These are phyloP conservation scores for Colletotrichum lupini DNA, from an alignment of 2,329 filamentous ascomycete genomes.

Conservation along the genomic window DNA sequence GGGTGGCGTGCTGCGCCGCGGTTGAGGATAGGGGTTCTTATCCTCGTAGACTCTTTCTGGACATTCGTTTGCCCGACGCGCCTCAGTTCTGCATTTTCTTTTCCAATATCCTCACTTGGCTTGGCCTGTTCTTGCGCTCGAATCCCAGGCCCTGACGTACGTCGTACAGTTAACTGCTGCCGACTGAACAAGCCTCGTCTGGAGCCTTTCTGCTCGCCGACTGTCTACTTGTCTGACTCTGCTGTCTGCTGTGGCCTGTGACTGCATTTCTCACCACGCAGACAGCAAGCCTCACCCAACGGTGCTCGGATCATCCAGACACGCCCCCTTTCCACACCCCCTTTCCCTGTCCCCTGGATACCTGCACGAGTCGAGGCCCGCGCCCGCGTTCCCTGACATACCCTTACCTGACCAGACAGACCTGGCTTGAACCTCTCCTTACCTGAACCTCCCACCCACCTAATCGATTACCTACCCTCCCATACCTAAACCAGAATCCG, in stretches of 20 bases:
- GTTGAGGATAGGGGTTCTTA: constrained; percentile 16
- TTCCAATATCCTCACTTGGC: neutral
- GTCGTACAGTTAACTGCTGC: neutral
- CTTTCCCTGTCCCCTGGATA: constrained; percentile 7
- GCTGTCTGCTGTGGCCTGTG: too few relatives aligned
- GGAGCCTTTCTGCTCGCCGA: neutral
- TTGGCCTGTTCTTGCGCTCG: neutral
- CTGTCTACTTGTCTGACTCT: too few relatives aligned
- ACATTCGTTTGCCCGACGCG: neutral
- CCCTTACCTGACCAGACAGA: constrained; percentile 12
- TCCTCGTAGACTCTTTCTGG: constrained; percentile 13
- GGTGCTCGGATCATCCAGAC: neutral
- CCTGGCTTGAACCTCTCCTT: constrained; percentile 13
- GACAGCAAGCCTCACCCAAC: neutral
- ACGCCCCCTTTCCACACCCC: constrained; percentile 1
- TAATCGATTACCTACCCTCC: constrained; percentile 6
- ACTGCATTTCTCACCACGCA: neutral
- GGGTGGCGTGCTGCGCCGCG: constrained; percentile 17
- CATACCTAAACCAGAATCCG: constrained; percentile 10
- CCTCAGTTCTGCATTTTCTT: neutral
- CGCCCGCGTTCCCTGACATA: constrained; percentile 29
- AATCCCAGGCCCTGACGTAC: neutral
- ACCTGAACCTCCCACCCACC: constrained; percentile 13
- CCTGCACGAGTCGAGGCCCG: constrained; percentile 22
- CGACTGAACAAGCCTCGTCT: neutral